A percentile compares a stretch with the other conserved stretches of the same genome.
These are phyloP conservation scores for Triticum urartu DNA, from an alignment of 176 grass and related monocot species.

Conservation along the genomic window DNA sequence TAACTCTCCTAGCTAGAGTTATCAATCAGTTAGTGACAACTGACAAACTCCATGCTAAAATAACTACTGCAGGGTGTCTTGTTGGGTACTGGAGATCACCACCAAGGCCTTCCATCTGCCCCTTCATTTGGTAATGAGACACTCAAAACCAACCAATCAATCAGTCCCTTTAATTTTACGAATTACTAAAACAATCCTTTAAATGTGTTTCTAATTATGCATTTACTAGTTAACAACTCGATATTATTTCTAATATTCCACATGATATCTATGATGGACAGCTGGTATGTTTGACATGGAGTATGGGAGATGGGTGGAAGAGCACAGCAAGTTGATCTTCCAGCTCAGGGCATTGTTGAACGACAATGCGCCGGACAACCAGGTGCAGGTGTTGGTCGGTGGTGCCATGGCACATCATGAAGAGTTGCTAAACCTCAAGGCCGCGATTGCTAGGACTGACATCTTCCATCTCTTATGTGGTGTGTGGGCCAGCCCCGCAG, in stretches of 20 bases:
- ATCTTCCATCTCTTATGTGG: slow-evolving; percentile 74
- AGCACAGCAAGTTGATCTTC: slow-evolving; percentile 63
- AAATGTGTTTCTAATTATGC: not conserved
- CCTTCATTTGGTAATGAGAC: slow-evolving; percentile 42
- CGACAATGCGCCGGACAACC: slow-evolving; percentile 48
- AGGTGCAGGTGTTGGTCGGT: slow-evolving; percentile 54
- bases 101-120: slow-evolving; percentile 38
- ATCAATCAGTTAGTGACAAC: not conserved
- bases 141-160: not conserved
- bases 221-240: not conserved
- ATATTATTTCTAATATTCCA: not conserved
- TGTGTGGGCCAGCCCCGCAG: slow-evolving; percentile 60
- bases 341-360: slow-evolving; percentile 60
- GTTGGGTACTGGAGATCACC: slow-evolving; percentile 27
- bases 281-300: slow-evolving; percentile 60
- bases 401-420: slow-evolving; percentile 55
- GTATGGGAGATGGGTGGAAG: slow-evolving; percentile 69
- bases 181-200: not conserved
- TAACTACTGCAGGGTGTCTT: slow-evolving; percentile 41
- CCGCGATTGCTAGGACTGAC: slow-evolving; percentile 42
- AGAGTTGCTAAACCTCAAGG: slow-evolving; percentile 52
- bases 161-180: not conserved
- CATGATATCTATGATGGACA: slow-evolving; percentile 20
- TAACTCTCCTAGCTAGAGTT: not conserved
- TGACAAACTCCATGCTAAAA: slow-evolving; percentile 8